Evolutionary conservation across 1,284 basidiomycete genomes (phyloP).

Genomic region (Trichosporon asahii): DNA sequence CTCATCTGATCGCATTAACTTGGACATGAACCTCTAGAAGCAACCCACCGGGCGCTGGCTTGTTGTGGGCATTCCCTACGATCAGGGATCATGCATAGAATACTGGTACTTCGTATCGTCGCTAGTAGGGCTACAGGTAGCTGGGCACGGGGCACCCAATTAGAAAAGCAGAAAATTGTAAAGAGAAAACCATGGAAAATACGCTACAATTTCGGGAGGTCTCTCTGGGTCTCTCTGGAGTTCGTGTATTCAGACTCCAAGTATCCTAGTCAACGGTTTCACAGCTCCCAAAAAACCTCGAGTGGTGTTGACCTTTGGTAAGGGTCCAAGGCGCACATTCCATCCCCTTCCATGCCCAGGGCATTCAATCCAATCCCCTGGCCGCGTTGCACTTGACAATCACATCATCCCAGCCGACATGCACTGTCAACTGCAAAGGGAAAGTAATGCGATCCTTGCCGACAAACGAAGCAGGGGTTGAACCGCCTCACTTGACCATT

Average conservation of each 20-base stretch:
- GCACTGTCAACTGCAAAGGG: not conserved
- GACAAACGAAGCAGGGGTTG: not conserved
- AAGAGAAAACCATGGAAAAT: not conserved
- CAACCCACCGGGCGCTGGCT: not conserved
- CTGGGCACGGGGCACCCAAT: not conserved
- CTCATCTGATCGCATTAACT: not conserved
- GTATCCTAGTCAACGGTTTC: not conserved
- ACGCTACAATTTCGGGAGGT: not conserved
- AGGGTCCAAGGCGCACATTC: not conserved
- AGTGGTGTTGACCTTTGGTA: not conserved
- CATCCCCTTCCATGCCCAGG: not conserved
- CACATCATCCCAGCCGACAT: not conserved
- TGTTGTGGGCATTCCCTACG: not conserved
- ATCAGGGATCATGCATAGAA: not conserved
- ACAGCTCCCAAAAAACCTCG: not conserved
- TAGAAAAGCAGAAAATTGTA: not conserved
- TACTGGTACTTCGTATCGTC: not conserved
- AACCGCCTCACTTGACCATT: not conserved
- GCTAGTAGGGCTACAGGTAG: conserved; percentile 5
- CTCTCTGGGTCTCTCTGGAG: not conserved
- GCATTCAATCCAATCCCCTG: not conserved
- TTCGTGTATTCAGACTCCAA: not conserved
- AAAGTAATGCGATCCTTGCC: not conserved
- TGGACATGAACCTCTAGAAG: not conserved
- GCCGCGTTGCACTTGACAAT: not conserved